Conservation (phyloP, 495 filamentous ascomycete species). For the Chaetomium cochliodes region DNA sequence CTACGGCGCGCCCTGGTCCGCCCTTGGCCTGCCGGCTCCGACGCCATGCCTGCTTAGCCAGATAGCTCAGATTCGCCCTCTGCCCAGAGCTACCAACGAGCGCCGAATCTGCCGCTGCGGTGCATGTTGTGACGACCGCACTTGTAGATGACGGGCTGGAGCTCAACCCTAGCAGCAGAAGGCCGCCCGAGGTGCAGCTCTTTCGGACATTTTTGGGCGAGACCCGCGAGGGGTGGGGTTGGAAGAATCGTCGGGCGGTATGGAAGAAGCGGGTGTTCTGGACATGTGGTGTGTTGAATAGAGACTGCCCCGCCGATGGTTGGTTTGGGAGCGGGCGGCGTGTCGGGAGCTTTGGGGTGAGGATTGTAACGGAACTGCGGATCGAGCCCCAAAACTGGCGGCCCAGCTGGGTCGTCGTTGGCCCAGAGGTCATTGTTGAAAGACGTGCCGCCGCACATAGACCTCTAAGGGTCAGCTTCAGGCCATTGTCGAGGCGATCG, state of each 20-base stretch:
- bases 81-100: conserved; percentile 35
- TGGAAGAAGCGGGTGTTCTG: conserved; percentile 29
- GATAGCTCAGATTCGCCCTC: conserved; percentile 39
- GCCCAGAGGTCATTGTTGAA: conserved; percentile 49
- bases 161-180: conserved; percentile 41
- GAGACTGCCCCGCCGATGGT: conserved; percentile 19
- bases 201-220: conserved; percentile 37
- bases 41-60: conserved; percentile 42
- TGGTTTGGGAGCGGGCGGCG: conserved; percentile 29
- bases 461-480: conserved; percentile 22
- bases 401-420: conserved; percentile 46
- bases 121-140: conserved; percentile 43
- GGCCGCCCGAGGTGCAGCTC: conserved; percentile 46
- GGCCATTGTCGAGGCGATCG: conserved; percentile 23
- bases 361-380: conserved; percentile 39
- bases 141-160: conserved; percentile 43
- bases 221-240: conserved; percentile 23
- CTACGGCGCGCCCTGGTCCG: conserved; percentile 20
- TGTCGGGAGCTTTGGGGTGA: conserved; percentile 37
- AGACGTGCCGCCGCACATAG: conserved; percentile 37
- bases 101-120: conserved; percentile 42
- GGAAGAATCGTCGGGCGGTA: conserved; percentile 23
- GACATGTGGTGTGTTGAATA: conserved; percentile 18
- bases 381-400: conserved; percentile 47
- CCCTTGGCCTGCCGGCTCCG: conserved; percentile 31